Conservation (phyloP, 1,284 basidiomycete genomes). For the Boletellus dicymbophilus region DNA sequence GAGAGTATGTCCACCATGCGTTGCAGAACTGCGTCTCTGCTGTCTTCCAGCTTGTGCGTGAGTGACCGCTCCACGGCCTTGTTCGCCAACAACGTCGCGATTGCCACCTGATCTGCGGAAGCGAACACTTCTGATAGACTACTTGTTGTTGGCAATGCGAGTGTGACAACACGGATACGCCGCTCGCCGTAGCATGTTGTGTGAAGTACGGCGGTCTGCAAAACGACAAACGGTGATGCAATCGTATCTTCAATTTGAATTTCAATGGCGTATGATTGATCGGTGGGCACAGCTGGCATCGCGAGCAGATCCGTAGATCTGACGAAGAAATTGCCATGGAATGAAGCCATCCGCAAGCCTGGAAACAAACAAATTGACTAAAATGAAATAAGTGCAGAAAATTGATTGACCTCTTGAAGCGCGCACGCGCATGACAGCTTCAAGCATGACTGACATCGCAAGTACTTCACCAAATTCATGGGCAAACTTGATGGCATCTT, state of each 20-base stretch:
- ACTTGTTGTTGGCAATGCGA: constrained; percentile 90
- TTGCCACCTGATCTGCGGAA: constrained; percentile 92
- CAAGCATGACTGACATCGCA: constrained; percentile 93
- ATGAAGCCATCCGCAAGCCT: constrained; percentile 95
- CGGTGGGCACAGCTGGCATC: constrained; percentile 94
- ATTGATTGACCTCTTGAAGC: constrained; percentile 75
- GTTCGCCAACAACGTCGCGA: constrained; percentile 89
- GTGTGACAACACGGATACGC: constrained; percentile 93
- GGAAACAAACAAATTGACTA: constrained; percentile 13
- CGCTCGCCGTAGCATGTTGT: constrained; percentile 97
- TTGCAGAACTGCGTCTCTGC: constrained; percentile 88
- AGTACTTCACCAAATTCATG: constrained; percentile 96
- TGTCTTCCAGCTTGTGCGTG: constrained; percentile 92
- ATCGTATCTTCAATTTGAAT: constrained; percentile 97
- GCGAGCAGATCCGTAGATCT: constrained; percentile 97
- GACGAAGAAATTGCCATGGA: constrained; percentile 99
- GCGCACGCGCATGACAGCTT: constrained; percentile 97
- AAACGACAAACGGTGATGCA: constrained; percentile 89
- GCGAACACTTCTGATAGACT: constrained; percentile 95
- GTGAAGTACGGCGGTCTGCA: constrained; percentile 96
- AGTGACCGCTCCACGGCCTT: constrained; percentile 96
- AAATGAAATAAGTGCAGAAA: not conserved
- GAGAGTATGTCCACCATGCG: constrained; percentile 89
- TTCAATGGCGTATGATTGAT: constrained; percentile 98
- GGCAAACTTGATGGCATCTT: constrained; percentile 98